Conservation (phyloP, 352 stramenopile species). For the Elongisporangium senticosum region DNA sequence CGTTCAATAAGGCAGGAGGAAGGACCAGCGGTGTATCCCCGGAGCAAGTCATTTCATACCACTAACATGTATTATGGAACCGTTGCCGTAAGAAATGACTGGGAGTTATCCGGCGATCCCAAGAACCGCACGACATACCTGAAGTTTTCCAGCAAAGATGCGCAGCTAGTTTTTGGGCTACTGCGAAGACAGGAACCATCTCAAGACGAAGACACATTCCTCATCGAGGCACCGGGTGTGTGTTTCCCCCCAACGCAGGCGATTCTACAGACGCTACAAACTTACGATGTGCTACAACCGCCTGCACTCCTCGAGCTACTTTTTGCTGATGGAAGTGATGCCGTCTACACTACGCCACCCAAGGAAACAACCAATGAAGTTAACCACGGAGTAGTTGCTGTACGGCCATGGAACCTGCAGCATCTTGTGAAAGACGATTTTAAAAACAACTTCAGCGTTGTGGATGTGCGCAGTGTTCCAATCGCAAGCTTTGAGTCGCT, state of each 20-base stretch:
- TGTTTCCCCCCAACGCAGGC: not conserved
- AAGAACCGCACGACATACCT: not conserved
- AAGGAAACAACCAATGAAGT: not conserved
- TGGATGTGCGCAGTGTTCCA: not conserved
- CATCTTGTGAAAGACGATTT: not conserved
- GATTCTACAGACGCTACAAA: not conserved
- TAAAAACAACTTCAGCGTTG: not conserved
- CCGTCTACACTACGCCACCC: not conserved
- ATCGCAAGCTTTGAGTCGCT: not conserved
- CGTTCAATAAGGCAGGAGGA: not conserved
- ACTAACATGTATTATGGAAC: not conserved
- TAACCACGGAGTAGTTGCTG: not conserved
- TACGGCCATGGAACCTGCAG: not conserved
- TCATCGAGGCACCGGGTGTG: not conserved
- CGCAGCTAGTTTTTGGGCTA: not conserved
- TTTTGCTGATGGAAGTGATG: not conserved
- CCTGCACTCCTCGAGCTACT: not conserved
- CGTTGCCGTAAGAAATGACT: not conserved
- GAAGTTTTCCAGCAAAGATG: not conserved
- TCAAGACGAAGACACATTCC: not conserved
- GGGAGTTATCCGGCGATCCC: not conserved
- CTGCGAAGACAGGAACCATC: not conserved
- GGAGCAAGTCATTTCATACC: not conserved
- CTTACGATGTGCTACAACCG: not conserved
- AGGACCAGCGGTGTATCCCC: not conserved